These are phyloP conservation scores for Scenedesmus sp. DNA, from an alignment of 163 green algal species.

Conservation along the genomic window DNA sequence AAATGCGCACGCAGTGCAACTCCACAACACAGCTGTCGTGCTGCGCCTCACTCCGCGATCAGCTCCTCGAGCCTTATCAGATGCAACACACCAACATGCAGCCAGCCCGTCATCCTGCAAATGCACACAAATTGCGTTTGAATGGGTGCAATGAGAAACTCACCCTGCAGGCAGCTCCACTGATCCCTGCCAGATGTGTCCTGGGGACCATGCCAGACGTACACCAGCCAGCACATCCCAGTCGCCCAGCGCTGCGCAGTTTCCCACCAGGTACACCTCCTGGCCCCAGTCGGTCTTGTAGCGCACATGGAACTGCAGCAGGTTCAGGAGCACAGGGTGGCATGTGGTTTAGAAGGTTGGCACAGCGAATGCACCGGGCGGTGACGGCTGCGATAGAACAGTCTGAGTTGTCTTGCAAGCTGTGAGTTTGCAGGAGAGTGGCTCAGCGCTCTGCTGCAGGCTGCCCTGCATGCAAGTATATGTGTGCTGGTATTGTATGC, in stretches of 20 bases:
- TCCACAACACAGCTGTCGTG: neutral
- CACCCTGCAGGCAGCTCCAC: slow-evolving; percentile 47
- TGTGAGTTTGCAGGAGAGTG: neutral
- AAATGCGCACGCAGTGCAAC: neutral
- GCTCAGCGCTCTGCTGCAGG: too few species aligned
- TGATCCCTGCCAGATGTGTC: slow-evolving; percentile 44
- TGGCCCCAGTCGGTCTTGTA: slow-evolving; percentile 53
- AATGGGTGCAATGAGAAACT: neutral
- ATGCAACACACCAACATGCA: neutral
- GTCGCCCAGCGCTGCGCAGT: slow-evolving; percentile 37
- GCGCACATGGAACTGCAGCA: slow-evolving; percentile 47
- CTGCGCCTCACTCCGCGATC: neutral
- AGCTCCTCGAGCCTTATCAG: neutral
- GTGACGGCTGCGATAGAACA: neutral
- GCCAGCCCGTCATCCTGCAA: neutral
- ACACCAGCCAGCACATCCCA: slow-evolving; percentile 50
- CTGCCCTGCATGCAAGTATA: neutral
- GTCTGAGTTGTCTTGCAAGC: neutral
- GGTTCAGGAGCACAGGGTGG: neutral
- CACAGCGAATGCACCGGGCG: neutral
- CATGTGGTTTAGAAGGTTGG: neutral
- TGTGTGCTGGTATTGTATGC: neutral
- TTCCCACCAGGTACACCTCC: slow-evolving; percentile 51
- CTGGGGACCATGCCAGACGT: slow-evolving; percentile 15
- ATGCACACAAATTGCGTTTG: neutral